Percentiles rank a stretch among this genome's conserved stretches.
Conservation (phyloP, 2,329 filamentous ascomycete genomes). For the Fusarium concolor region DNA sequence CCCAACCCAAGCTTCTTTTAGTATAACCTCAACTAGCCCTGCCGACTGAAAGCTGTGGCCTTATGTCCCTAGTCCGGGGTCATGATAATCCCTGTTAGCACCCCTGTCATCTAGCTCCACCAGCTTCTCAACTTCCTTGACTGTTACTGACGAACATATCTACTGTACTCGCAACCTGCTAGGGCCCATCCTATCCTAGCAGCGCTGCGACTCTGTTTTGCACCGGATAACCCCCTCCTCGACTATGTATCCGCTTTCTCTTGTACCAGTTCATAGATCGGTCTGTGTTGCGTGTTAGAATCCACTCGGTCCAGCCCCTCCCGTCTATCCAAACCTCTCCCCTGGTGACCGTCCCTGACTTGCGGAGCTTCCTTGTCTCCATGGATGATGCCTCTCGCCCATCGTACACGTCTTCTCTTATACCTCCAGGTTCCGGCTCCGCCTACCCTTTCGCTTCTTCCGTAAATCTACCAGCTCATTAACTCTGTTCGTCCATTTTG, state of each 20-base stretch:
- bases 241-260: conserved; percentile 31
- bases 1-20: conserved; percentile 22
- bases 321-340: conserved; percentile 44
- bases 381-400: conserved; percentile 48
- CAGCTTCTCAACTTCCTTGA: conserved; percentile 42
- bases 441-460: conserved; percentile 43
- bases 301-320: conserved; percentile 45
- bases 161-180: conserved; percentile 37
- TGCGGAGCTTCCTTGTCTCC: conserved; percentile 41
- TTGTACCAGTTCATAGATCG: conserved; percentile 45
- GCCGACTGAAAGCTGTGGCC: conserved; percentile 42
- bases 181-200: conserved; percentile 36
- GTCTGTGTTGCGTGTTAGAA: conserved; percentile 45
- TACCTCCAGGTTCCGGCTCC: conserved; percentile 49
- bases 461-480: conserved; percentile 42
- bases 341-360: conserved; percentile 44
- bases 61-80: conserved; percentile 44
- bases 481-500: conserved; percentile 38
- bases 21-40: conserved; percentile 34
- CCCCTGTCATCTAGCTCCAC: conserved; percentile 36
- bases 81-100: conserved; percentile 26
- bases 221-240: conserved; percentile 33
- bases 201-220: conserved; percentile 45
- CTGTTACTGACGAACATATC: conserved; percentile 42
- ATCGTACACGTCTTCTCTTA: conserved; percentile 47